phyloP scores from a whole-genome alignment of 2,329 filamentous ascomycete genomes.

The Exophiala phaeomuriformis region DNA sequence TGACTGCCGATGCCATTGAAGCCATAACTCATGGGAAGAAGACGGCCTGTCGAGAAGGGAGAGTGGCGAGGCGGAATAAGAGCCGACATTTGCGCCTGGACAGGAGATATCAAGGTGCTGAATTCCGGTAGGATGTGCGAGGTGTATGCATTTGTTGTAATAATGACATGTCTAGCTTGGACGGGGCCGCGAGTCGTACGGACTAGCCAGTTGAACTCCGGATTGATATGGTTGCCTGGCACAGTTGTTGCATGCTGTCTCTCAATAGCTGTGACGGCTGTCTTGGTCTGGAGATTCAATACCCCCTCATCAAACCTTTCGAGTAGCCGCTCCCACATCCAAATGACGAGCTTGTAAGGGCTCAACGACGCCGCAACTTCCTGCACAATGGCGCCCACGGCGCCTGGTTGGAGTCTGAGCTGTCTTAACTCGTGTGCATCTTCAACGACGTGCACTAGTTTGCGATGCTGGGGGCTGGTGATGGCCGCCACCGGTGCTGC shows the following conservation, averaged over 20 bases:
- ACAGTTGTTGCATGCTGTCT: neutral
- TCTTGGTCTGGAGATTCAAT: conserved; percentile 40
- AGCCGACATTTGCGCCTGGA: conserved; percentile 50
- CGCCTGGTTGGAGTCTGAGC: conserved; percentile 25
- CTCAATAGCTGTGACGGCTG: conserved; percentile 31
- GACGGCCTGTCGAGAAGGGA: conserved; percentile 19
- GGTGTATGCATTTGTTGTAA: conserved; percentile 76
- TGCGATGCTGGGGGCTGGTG: neutral
- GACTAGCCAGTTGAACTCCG: conserved; percentile 27
- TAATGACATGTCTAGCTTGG: conserved; percentile 46
- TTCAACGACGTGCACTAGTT: conserved; percentile 14
- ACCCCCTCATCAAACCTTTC: conserved; percentile 32
- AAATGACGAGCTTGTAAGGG: conserved; percentile 19
- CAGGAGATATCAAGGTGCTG: conserved; percentile 65
- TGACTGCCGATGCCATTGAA: conserved; percentile 48
- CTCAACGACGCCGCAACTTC: conserved; percentile 15
- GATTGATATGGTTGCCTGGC: neutral
- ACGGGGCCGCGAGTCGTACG: conserved; percentile 43
- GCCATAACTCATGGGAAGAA: conserved; percentile 28
- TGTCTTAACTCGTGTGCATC: conserved; percentile 30
- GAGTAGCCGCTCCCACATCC: conserved; percentile 27
- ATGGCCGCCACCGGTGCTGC: neutral
- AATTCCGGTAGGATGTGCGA: conserved; percentile 65
- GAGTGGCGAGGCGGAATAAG: conserved; percentile 39
- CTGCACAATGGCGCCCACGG: conserved; percentile 18